Evolutionary conservation across 495 filamentous ascomycete genomes (phyloP), one percentile per base, ranked within the genome.

Genomic region (Glarea lozoyensis): DNA sequence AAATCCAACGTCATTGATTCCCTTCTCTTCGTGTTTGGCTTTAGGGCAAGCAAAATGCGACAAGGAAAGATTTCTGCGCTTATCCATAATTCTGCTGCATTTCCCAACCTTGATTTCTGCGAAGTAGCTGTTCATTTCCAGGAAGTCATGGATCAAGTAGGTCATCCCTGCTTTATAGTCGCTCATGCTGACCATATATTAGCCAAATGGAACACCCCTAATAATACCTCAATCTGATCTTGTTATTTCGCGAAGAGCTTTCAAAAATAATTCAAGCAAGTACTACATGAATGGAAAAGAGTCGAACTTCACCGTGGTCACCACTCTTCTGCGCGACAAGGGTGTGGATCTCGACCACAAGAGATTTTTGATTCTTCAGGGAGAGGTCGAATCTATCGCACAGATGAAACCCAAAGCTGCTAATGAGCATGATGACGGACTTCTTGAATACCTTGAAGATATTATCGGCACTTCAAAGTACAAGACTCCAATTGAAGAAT

Each of bases 1-100:
- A 98, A 98, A 61, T 97, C 92, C 4, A 98, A 98, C 56, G 92
- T 98, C 36, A 98, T 98, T 60, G 92, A 98, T 62, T 94, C 92
- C 6, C 66, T 98, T 27, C 79, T 98, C 2, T 98, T 98, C 56
- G 92, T 98, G 17, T 98, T 98, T 52, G 92, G 92, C 31, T 98
- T 98, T 66, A 81, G 92, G 37, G 92, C 92, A 18, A 97, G 90
- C 69, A 98, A 98, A 66, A 98, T 98, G 92, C 73, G 92, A 55
- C 92, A 98, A 61, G 93, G 92, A 56, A 98, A 98, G 66, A 89
- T 98, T 29, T 97, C 92, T 2, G 92, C 92, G 15, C 63, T 98
- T 48, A 97, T 98, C 45, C 92, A 98, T 59, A 97, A 95, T 60
- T 96, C 90, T 24, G 88, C 88, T 1, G 73, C 81, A 27, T 78